Evolutionary conservation across 140 eudicot species (phyloP).

Genomic region (Artemisia princeps): DNA sequence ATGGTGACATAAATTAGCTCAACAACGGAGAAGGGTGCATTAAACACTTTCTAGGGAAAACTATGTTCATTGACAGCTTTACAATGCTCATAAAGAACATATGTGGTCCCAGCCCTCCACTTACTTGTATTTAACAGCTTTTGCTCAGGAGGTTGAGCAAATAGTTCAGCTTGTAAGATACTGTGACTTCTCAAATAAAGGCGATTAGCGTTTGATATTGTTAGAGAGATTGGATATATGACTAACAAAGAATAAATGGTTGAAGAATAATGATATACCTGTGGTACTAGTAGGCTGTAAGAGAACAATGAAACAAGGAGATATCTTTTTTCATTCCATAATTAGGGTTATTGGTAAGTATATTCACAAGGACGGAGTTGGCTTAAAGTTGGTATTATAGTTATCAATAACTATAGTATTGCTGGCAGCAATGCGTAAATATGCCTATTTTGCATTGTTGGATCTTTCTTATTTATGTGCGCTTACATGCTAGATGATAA

Average conservation of each 20-base stretch:
- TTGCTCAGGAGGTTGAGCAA: background rate
- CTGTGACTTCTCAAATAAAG: background rate
- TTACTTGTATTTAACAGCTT: slow-evolving; percentile 4
- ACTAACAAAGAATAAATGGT: slow-evolving; percentile 1
- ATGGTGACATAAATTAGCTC: background rate
- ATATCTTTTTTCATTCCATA: background rate
- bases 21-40: background rate
- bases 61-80: background rate
- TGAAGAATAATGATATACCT: slow-evolving; percentile 10
- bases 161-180: background rate
- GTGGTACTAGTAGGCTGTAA: background rate
- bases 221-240: background rate
- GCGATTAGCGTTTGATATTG: background rate
- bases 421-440: background rate
- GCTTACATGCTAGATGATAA: slow-evolving; percentile 6
- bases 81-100: background rate
- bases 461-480: background rate
- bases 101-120: background rate
- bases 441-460: slow-evolving; percentile 19
- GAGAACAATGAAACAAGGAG: background rate
- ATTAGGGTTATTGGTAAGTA: background rate
- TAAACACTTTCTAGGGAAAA: background rate
- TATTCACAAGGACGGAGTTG: slow-evolving; percentile 11
- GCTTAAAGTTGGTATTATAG: slow-evolving; percentile 13
- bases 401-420: background rate